Base-by-base conservation (phyloP, 179 eudicot species). In the Carnegiea gigantea region DNA sequence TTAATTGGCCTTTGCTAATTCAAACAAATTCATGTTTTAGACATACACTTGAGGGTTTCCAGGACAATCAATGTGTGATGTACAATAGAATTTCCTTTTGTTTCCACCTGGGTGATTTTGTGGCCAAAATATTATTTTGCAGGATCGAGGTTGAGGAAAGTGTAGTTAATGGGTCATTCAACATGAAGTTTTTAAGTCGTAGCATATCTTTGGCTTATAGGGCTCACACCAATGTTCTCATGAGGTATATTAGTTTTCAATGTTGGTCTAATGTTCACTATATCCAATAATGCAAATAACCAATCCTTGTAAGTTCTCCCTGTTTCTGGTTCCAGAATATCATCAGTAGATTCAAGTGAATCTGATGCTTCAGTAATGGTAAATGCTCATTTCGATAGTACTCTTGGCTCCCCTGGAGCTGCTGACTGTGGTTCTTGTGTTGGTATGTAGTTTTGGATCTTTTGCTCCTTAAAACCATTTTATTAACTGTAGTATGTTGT, bases 361-460 rank as follows among this genome's bases (percentile, higher is more conserved):
- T 79, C 81, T 82, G 98, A 94, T 75, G 87, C 96, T 73, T 91
- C 99, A 70, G 96, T 96, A 85, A 84, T 94, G 84, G 86, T 96
- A 53, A 96, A 96, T 85, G 97, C 89, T 77, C 99, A 96, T 89
- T 96, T 86, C 78, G 99, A 96, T 88, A 96, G 93, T 80, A 90
- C 99, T 71, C 90, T 92, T 71, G 87, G 90, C 67, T 96, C 99
- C 81, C 99, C 99, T 49, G 99, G 98, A 54, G 99, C 99, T 79
- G 92, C 88, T 74, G 99, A 96, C 73, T 96, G 99, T 88, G 99
- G 97, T 80, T 94, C 99, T 26, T 96, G 99, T 87, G 99, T 96
- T 81, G 99, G 98, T 96, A 83, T 73, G 96, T 87, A 78, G 8
- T 71, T 2, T 73, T 51, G 30, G 20, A 48, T 59, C 59, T 78